Percentiles rank a stretch among this genome's conserved stretches.
These are phyloP conservation scores for Buddleja alternifolia DNA, from an alignment of 257 asterid species.

Conservation along the genomic window DNA sequence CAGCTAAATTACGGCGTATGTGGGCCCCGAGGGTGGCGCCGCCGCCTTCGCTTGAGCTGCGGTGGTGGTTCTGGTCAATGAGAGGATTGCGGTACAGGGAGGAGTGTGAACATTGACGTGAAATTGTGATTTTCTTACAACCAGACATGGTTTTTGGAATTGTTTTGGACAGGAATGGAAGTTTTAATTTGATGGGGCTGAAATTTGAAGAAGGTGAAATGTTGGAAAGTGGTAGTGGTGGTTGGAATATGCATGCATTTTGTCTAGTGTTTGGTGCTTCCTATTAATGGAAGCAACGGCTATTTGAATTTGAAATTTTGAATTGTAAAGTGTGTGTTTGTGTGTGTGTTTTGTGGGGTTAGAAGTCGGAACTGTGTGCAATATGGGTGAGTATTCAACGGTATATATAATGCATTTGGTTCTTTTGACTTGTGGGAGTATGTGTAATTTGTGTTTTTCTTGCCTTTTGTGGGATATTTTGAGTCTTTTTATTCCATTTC, in stretches of 20 bases:
- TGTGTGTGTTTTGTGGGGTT: no score
- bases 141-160: constrained; percentile 18
- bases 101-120: constrained; percentile 54
- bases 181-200: no score
- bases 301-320: constrained; percentile 80
- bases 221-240: no score
- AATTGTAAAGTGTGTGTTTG: constrained; percentile 36
- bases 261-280: constrained; percentile 24
- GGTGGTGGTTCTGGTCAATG: constrained; percentile 50
- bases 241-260: no score
- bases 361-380: no score
- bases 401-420: constrained; percentile 23
- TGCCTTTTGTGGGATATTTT: no score
- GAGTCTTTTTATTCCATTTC: no score
- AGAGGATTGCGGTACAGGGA: constrained; percentile 71
- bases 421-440: constrained; percentile 14
- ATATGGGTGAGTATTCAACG: constrained; percentile 28
- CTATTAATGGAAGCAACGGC: constrained; percentile 42
- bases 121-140: constrained; percentile 49
- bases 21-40: constrained; percentile 35
- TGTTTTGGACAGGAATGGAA: no score
- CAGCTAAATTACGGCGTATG: constrained; percentile 30
- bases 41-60: constrained; percentile 45
- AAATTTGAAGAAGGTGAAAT: no score
- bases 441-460: not conserved